Percentiles rank a stretch among this genome's conserved stretches.
Conservation (phyloP, 371 early-diverging fungal genomes). For the Apophysomyces elegans region DNA sequence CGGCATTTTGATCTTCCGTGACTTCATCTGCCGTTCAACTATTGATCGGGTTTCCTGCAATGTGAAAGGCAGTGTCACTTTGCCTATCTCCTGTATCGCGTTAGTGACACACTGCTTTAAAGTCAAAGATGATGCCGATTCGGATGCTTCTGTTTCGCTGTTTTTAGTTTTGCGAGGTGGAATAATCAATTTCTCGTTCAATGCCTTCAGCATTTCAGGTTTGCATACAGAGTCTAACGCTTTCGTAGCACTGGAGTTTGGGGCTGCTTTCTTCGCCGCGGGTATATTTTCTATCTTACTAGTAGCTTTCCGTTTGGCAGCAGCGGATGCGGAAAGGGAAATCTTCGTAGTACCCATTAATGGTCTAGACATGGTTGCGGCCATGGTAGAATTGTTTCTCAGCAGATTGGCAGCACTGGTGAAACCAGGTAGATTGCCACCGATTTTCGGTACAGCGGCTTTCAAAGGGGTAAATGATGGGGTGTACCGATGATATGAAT, state of each 20-base stretch:
- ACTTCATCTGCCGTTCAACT: neutral
- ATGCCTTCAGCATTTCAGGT: neutral
- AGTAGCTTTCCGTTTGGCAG: neutral
- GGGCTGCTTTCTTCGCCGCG: neutral
- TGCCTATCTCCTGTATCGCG: neutral
- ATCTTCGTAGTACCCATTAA: neutral
- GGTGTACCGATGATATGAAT: neutral
- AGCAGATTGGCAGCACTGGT: slow-evolving; percentile 28
- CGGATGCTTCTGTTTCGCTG: neutral
- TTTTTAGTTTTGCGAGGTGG: neutral
- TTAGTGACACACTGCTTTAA: neutral
- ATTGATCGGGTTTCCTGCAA: neutral
- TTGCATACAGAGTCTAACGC: neutral
- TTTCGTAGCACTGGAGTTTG: neutral
- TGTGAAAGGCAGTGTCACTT: neutral
- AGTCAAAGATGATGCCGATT: neutral
- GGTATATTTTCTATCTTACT: neutral
- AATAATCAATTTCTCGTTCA: neutral
- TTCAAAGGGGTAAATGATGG: neutral
- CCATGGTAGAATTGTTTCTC: neutral
- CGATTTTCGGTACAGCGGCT: neutral
- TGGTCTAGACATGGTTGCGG: neutral
- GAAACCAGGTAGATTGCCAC: slow-evolving; percentile 28
- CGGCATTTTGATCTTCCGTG: neutral
- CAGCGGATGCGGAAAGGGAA: neutral